Evolutionary conservation across 1,139 yeast genomes (phyloP).

Genomic region (Geotrichum bryndzae): DNA sequence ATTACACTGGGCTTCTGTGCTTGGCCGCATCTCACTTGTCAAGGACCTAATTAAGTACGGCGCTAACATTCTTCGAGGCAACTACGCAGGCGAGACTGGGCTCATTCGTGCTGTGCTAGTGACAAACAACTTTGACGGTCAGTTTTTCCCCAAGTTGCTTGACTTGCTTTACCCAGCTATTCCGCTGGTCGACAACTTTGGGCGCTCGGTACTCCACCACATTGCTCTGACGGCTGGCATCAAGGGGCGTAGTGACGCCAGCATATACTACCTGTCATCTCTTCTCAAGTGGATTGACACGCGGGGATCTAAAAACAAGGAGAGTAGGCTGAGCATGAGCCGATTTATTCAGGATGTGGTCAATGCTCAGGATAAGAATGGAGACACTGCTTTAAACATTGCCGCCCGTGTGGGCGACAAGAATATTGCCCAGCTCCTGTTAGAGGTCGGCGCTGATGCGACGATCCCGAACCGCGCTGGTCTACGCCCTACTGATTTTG

Average conservation of each 20-base stretch:
- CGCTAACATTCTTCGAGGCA: slow-evolving; percentile 60
- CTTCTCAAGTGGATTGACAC: slow-evolving; percentile 76
- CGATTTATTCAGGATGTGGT: slow-evolving; percentile 61
- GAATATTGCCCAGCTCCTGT: slow-evolving; percentile 70
- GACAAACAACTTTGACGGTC: slow-evolving; percentile 74
- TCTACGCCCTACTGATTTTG: slow-evolving; percentile 79
- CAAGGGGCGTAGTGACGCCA: slow-evolving; percentile 61
- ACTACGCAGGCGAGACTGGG: slow-evolving; percentile 84
- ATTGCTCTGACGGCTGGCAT: slow-evolving; percentile 75
- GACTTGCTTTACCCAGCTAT: slow-evolving; percentile 74
- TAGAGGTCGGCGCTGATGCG: slow-evolving; percentile 85
- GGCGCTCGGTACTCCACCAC: slow-evolving; percentile 88
- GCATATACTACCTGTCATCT: slow-evolving; percentile 69
- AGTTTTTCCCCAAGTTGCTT: slow-evolving; percentile 65
- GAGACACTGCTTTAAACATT: slow-evolving; percentile 79
- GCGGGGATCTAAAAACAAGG: slow-evolving; percentile 37
- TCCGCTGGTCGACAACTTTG: slow-evolving; percentile 63
- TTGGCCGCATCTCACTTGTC: slow-evolving; percentile 72
- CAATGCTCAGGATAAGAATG: slow-evolving; percentile 74
- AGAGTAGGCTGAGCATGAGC: slow-evolving; percentile 48
- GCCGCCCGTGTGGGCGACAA: slow-evolving; percentile 86
- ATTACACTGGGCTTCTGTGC: slow-evolving; percentile 92
- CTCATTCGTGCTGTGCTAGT: slow-evolving; percentile 83
- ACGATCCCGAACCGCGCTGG: slow-evolving; percentile 76
- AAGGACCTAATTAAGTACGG: slow-evolving; percentile 69